Base-by-base conservation (phyloP, 768 basidiomycete species). In the Termitomyces sp. region DNA sequence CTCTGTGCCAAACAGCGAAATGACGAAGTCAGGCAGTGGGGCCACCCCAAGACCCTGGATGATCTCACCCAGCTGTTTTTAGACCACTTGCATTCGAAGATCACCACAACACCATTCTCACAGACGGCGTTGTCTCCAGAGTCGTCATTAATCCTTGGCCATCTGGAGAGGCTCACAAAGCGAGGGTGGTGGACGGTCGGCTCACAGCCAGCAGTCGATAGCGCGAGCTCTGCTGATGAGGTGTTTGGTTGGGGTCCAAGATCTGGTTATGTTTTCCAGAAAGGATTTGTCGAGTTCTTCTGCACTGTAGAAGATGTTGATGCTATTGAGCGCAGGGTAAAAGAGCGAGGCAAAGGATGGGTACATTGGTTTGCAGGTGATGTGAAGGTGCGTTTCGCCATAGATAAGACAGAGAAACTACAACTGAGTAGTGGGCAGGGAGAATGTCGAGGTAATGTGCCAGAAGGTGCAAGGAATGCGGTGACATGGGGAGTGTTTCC, bases 401-500 rank as follows among this genome's bases (percentile, higher is more conserved):
- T 53, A 44, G 20, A 14, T 27, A 20, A 24, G 9, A 50, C 5
- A 16, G 49, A 48, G 22, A 20, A 37, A 44, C 45, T 9, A 16
- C 33, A 49, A 37, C 42, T 30, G 16, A 55, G 5, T 46, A n/a
- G 13, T 49, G 56, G 4, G 43, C 50, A 93, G 89, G 95, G 91
- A 27, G 89, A 93, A 49, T 86, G 80, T 59, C 76, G 79, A 62
- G 93, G 85, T 13, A 98, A 97, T 68, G 84, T 96, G 24, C 78
- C 82, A 1, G 84, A 88, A 46, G 85, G 83, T 34, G 89, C 85
- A 14, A 83, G 91, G 56, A 98, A 98, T 71, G 95, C 95, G 0
- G 97, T 99, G 7, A 99, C 97, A 1, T 99, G 97, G 97, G 97
- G 95, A 56, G 88, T 98, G 6, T 99, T 99, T 71, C 93, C 95